Percentiles rank a stretch among this genome's conserved stretches.
phyloP scores from a whole-genome alignment of 345 rosid genomes.

The Brassica rapa region DNA sequence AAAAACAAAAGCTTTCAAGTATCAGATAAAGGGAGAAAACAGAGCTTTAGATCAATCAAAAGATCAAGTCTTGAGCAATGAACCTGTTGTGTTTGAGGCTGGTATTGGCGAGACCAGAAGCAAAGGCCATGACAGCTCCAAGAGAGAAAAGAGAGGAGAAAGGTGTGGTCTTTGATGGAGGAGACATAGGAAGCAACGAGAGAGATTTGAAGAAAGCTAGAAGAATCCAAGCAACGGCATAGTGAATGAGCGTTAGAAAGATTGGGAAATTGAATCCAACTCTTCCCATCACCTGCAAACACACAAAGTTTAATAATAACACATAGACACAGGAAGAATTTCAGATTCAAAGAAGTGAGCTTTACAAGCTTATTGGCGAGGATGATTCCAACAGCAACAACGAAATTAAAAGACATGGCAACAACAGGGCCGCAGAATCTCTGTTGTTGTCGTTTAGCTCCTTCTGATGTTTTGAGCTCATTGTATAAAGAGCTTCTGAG shows the following conservation, averaged over 20 bases:
- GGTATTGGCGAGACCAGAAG: constrained; percentile 93
- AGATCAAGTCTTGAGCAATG: background rate
- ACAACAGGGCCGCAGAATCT: constrained; percentile 76
- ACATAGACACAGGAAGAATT: background rate
- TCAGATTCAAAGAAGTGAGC: background rate
- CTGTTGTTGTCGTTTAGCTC: constrained; percentile 87
- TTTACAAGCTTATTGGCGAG: constrained; percentile 77
- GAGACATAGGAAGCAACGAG: constrained; percentile 77
- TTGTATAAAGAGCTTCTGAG: constrained; percentile 76
- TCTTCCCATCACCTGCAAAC: constrained; percentile 75
- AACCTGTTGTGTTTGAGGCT: constrained; percentile 91
- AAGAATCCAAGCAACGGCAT: constrained; percentile 73
- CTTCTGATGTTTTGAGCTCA: constrained; percentile 81
- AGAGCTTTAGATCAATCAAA: constrained; percentile 2
- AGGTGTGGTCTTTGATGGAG: constrained; percentile 83
- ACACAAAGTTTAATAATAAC: background rate
- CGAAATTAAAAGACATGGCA: constrained; percentile 90
- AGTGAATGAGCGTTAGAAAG: constrained; percentile 82
- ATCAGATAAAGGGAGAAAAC: background rate
- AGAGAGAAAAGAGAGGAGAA: constrained; percentile 73
- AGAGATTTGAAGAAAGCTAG: constrained; percentile 72
- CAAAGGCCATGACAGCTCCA: constrained; percentile 91
- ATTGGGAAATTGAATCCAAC: constrained; percentile 88
- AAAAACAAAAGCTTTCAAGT: constrained; percentile 18
- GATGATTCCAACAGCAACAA: constrained; percentile 84